phyloP scores from a whole-genome alignment of 441 rosid genomes.

The Pelargonium citronellum region DNA sequence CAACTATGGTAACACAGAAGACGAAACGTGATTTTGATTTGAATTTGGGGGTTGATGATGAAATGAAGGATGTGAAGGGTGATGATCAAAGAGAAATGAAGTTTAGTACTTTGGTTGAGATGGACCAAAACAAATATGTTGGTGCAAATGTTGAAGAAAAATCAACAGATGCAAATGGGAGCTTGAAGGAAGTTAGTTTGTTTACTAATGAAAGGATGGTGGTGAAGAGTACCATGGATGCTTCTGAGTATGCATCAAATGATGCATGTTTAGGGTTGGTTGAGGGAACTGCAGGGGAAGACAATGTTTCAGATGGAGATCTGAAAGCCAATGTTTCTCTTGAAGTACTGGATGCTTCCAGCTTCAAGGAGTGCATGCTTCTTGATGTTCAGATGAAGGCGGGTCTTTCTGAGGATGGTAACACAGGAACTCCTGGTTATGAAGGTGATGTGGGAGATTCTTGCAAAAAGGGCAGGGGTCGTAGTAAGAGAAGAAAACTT shows the following conservation, averaged over 20 bases:
- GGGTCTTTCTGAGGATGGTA: slow-evolving; percentile 22
- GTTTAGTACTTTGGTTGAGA: slow-evolving; percentile 22
- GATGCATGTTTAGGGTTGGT: slow-evolving; percentile 20
- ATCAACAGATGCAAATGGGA: slow-evolving; percentile 3
- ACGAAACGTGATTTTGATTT: slow-evolving; percentile 62
- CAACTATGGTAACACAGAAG: slow-evolving; percentile 27
- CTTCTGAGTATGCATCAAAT: slow-evolving; percentile 13
- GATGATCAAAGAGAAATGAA: slow-evolving; percentile 21
- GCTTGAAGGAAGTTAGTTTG: slow-evolving; percentile 3
- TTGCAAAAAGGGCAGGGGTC: slow-evolving; percentile 30
- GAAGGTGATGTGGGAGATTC: slow-evolving; percentile 34
- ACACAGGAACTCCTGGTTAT: slow-evolving; percentile 27
- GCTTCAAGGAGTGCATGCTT: slow-evolving; percentile 10
- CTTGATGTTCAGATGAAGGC: slow-evolving; percentile 24
- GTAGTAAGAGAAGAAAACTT: slow-evolving; percentile 53
- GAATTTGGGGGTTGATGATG: slow-evolving; percentile 59
- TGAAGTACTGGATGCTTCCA: slow-evolving; percentile 15
- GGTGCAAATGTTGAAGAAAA: slow-evolving; percentile 12
- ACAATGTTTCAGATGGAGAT: slow-evolving; percentile 22
- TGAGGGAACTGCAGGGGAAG: slow-evolving; percentile 31
- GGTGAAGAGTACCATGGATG: neutral
- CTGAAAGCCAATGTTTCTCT: slow-evolving; percentile 19
- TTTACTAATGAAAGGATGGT: neutral
- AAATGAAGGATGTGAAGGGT: slow-evolving; percentile 33
- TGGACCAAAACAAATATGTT: slow-evolving; percentile 18